Base-by-base conservation (phyloP, 352 stramenopile species). In the Globisporangium camurandrum region DNA sequence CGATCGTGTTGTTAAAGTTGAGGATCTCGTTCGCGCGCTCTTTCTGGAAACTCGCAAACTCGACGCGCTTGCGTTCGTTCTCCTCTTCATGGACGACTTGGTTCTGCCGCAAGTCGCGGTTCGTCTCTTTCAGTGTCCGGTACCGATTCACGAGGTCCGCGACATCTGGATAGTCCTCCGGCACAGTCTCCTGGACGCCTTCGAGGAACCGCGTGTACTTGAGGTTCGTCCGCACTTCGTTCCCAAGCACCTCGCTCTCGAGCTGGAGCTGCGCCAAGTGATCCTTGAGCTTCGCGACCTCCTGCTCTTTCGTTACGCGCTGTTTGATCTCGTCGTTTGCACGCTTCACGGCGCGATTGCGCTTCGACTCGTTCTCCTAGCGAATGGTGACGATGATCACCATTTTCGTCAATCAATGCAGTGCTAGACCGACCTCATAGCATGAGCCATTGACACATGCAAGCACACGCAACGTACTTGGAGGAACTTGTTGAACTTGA, bases 401-500 rank as follows among this genome's bases (percentile, higher is more conserved):
- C n/a, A n/a, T n/a, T n/a, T n/a, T n/a, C n/a, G n/a, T n/a, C 23
- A 37, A 45, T n/a, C 26, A 12, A 17, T 22, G 16, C 1, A 16
- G 12, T 17, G 12, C 5, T 14, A 46, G 41, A 34, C 4, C 2
- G 9, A 22, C 23, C 28, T 41, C n/a, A n/a, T n/a, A n/a, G n/a
- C n/a, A n/a, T n/a, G n/a, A n/a, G n/a, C n/a, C n/a, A n/a, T n/a
- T n/a, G n/a, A n/a, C n/a, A n/a, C n/a, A n/a, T n/a, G n/a, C n/a
- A n/a, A n/a, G n/a, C n/a, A n/a, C n/a, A n/a, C n/a, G n/a, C n/a
- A 2, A 41, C 16, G 16, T n/a, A 71, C 63, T 22, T 59, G 46
- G 11, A 95, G 67, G 57, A 95, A 95, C 55, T 97, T 98, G 73
- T 98, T 98, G 69, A 97, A 98, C 63, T 97, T 97, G 67, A 98